Base-by-base conservation (phyloP, 306 rosid species). In the Vicia faba region DNA sequence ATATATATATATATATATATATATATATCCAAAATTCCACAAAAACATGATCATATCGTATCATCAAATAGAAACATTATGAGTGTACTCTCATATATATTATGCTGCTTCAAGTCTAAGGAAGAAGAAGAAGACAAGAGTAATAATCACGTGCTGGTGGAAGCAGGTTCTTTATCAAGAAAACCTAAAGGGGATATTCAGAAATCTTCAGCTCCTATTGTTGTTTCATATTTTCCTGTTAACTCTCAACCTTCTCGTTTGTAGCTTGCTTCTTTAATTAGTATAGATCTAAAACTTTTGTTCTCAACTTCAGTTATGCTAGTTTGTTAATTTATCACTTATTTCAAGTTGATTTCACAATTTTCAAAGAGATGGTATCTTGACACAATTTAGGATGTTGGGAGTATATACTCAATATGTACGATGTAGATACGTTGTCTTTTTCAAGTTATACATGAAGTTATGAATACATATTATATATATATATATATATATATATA, bases 221-320 rank as follows among this genome's bases (percentile, higher is more conserved):
- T 81, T 25, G 79, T 25, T 57, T 69, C 84, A 0, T 50, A 76
- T 61, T 81, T 81, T 25, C 82, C 84, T n/a, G 62, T 72, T 64
- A 76, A 76, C 13, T 81, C 82, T 26, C 79, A 69, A 0, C 82
- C 79, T 39, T 81, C 84, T 50, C 79, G 63, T 7, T 76, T 80
- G 75, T 76, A 75, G 51, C 12, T 5, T 65, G 31, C 15, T 66
- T 1, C 7, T 84, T 3, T 9, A 23, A 16, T 50, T 18, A n/a
- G n/a, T 49, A 3, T 19, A 12, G 31, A 6, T 18, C 9, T 33
- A 33, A 49, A 66, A 49, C 2, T 65, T 55, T 5, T 25, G 11
- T 55, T 12, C 61, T 55, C 38, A 26, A 11, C 28, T 50, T 26
- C 13, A 50, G 7, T 39, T 39, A 2, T 39, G 44, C 4, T 39